Evolutionary conservation across 495 filamentous ascomycete species (phyloP), one percentile per base, ranked within the genome.

Genomic region (Lasiosphaeria miniovina): DNA sequence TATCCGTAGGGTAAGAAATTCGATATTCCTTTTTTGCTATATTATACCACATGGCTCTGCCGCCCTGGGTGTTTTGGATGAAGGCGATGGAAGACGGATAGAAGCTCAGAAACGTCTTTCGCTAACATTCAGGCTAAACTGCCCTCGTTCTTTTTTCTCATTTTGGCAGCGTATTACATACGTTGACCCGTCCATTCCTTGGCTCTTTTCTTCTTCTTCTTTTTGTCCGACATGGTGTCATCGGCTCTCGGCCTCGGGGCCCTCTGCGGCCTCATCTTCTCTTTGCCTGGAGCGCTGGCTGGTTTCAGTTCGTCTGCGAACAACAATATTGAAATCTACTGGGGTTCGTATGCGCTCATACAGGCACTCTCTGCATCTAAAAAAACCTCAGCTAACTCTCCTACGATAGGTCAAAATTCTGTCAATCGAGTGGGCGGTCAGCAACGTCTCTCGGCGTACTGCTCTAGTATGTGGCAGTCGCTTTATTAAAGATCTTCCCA

Each of bases 311-410:
- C 77, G 4, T 54, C 61, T 36, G 70, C 77, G 4, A 77, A 75
- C n/a, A 78, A 75, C 58, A 89, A 88, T 66, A 67, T 89, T 62
- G 84, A 82, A 31, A 74, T 89, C 32, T 90, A 89, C 69, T 90
- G 84, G 77, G 87, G 76, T 84, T 46, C 14, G 63, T 36, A 8
- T 9, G 15, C 36, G 4, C 36, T 14, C 12, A 17, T 5, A 9
- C 50, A 6, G 6, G 12, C 43, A n/a, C 8, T 1, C 4, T 31
- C 17, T 15, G 12, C 0, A n/a, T 31, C 34, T 36, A 40, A 35
- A 11, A 10, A 6, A 9, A 14, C 5, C n/a, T 6, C 12, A n/a
- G n/a, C 36, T 46, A 61, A 59, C 45, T 46, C 12, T 7, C 12
- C 24, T 6, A 8, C 45, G 54, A 56, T 52, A 88, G 85, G 85